These are phyloP conservation scores for Geopyxis carbonaria DNA, from an alignment of 495 filamentous ascomycete genomes.

Conservation along the genomic window DNA sequence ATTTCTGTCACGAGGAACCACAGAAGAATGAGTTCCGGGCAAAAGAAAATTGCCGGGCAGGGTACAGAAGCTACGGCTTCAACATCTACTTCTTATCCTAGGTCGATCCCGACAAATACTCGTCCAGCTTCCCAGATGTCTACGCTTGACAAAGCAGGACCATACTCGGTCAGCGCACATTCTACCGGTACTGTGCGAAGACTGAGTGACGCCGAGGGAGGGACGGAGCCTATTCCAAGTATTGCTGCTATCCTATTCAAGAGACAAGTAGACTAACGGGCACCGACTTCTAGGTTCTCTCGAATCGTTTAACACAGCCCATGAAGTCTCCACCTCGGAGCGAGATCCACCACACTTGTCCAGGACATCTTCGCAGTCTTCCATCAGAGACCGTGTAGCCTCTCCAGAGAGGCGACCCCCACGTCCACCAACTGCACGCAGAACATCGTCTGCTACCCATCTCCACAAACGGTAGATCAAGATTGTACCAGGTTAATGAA, in stretches of 20 bases:
- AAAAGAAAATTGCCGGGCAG: too few relatives aligned
- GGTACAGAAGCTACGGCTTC: too few relatives aligned
- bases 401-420: slow-evolving; percentile 15
- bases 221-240: slow-evolving; percentile 19
- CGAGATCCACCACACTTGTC: slow-evolving; percentile 9
- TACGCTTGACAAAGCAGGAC: not conserved
- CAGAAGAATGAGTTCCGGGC: too few relatives aligned
- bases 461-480: slow-evolving; percentile 22
- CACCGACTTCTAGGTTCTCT: slow-evolving; percentile 15
- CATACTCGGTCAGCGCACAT: slow-evolving; percentile 19
- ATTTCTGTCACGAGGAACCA: too few relatives aligned
- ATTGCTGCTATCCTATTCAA: slow-evolving; percentile 8
- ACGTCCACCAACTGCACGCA: slow-evolving; percentile 17
- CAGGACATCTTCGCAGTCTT: slow-evolving; percentile 8
- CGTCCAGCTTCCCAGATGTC: slow-evolving; percentile 1
- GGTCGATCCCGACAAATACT: too few relatives aligned
- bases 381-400: slow-evolving; percentile 1
- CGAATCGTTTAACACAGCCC: slow-evolving; percentile 19
- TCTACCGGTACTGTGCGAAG: slow-evolving; percentile 20
- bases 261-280: slow-evolving; percentile 1
- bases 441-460: slow-evolving; percentile 17
- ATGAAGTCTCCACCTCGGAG: slow-evolving; percentile 7
- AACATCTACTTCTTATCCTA: too few relatives aligned
- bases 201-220: slow-evolving; percentile 11
- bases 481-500: slow-evolving; percentile 7